A percentile compares a stretch with the other conserved stretches of the same genome.
Evolutionary conservation across 176 grass and related monocot genomes (phyloP).

Genomic region (Musa beccarii): DNA sequence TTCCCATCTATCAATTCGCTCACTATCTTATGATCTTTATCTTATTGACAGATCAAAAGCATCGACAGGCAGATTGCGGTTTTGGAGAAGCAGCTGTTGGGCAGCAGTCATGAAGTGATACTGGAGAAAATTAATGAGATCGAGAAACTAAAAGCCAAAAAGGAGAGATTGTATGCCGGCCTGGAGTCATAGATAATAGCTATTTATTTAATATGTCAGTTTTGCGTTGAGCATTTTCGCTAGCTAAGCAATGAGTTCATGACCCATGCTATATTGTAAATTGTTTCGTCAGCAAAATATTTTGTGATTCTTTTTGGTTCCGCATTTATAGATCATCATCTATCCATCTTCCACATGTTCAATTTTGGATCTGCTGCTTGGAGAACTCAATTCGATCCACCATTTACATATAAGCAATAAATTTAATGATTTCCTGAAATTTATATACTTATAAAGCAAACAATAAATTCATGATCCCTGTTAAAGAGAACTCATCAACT

Average conservation of each 20-base stretch:
- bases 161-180: constrained; percentile 10
- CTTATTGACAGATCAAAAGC: constrained; percentile 18
- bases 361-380: too few species aligned
- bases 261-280: neutral
- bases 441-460: too few species aligned
- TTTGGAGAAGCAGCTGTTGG: constrained; percentile 2
- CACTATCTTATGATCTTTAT: neutral
- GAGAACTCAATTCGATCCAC: too few species aligned
- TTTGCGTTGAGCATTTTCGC: too few species aligned
- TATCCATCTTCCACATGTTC: too few species aligned
- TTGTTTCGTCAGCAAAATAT: constrained; percentile 11
- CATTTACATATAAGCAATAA: too few species aligned
- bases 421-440: too few species aligned
- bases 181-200: neutral
- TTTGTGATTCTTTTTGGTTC: neutral
- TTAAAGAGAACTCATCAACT: too few species aligned
- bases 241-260: too few species aligned
- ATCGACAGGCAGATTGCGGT: constrained; percentile 23
- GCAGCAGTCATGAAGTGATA: neutral
- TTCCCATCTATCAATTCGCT: neutral
- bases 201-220: too few species aligned
- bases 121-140: constrained; percentile 20
- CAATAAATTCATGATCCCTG: too few species aligned
- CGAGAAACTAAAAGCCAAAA: constrained; percentile 10
- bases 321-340: too few species aligned